Evolutionary conservation across 2,329 filamentous ascomycete genomes (phyloP), one percentile per base, ranked within the genome.

Genomic region (Beauveria rudraprayagi): DNA sequence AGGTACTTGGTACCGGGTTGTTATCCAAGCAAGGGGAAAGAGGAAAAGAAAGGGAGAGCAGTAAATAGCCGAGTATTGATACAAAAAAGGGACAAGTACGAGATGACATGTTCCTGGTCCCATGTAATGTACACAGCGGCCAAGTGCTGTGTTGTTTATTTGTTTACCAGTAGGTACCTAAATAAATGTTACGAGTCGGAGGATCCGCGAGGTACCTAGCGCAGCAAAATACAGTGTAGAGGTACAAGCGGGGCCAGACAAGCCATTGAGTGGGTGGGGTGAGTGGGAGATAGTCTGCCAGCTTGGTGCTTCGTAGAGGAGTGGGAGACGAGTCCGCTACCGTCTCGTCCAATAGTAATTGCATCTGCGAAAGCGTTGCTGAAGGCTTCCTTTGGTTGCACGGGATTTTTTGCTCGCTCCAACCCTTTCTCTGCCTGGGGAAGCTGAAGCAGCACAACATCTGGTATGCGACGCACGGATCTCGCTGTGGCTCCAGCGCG

Each of bases 381-480:
- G 24, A 43, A 43, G n/a, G 10, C 47, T 19, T 14, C 22, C 5
- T 7, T 46, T 19, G n/a, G 17, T 46, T 57, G 30, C 44, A 16
- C 50, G 22, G 22, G 41, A 57, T 30, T 43, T 43, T 14, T 30
- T 9, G 37, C 48, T 52, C 11, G 34, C 34, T 37, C 11, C 34
- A 37, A 17, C 16, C 22, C 30, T 4, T 14, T 19, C 28, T 19
- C 34, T 54, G 34, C 30, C 10, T 26, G 22, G 19, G 24, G 24
- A 26, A 44, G 19, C 30, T 22, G 9, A 26, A 44, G 19, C 30
- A 30, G 48, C 26, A 17, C 41, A 19, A 17, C 41, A 43, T 17
- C 43, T 50, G 61, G 61, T 28, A 62, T 59, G 61, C 44, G 34
- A 56, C 22, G 61, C 61, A 62, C 61, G 37, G 61, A 51, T 54